These are phyloP conservation scores for Penicillium paxilli DNA, from an alignment of 495 filamentous ascomycete genomes.

Conservation along the genomic window DNA sequence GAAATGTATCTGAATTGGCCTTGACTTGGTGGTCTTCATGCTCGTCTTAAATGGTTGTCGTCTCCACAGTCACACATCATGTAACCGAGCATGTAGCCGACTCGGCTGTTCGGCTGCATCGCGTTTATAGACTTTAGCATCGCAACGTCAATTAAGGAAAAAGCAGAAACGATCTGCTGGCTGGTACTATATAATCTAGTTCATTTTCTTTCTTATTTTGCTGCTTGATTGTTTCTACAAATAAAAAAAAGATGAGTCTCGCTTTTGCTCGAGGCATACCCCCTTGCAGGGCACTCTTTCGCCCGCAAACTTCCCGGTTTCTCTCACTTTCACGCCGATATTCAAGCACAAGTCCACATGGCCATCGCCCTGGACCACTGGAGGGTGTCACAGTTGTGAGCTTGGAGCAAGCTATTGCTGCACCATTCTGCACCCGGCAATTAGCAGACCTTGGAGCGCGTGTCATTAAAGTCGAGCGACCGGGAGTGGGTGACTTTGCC, in stretches of 20 bases:
- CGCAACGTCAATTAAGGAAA: neutral
- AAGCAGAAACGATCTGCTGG: neutral
- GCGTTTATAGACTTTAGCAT: neutral
- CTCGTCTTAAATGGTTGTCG: neutral
- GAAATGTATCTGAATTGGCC: neutral
- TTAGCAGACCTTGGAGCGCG: constrained; percentile 53
- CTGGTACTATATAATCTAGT: neutral
- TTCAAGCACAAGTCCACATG: constrained; percentile 8
- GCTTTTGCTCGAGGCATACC: neutral
- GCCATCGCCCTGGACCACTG: constrained; percentile 31
- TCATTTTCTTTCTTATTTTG: neutral
- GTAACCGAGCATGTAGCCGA: constrained; percentile 1
- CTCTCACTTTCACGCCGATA: constrained; percentile 2
- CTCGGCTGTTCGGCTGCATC: neutral
- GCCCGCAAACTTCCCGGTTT: neutral
- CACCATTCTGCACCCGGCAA: constrained; percentile 53
- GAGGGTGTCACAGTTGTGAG: constrained; percentile 51
- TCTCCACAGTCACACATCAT: neutral
- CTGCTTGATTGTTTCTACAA: too few species aligned
- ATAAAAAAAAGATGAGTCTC: neutral
- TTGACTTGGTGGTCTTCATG: neutral
- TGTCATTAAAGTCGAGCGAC: constrained; percentile 54
- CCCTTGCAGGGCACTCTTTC: neutral
- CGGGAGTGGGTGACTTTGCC: constrained; percentile 50
- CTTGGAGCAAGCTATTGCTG: constrained; percentile 53